Base-by-base conservation (phyloP, 129 eudicot species). In the Sambucus nigra region DNA sequence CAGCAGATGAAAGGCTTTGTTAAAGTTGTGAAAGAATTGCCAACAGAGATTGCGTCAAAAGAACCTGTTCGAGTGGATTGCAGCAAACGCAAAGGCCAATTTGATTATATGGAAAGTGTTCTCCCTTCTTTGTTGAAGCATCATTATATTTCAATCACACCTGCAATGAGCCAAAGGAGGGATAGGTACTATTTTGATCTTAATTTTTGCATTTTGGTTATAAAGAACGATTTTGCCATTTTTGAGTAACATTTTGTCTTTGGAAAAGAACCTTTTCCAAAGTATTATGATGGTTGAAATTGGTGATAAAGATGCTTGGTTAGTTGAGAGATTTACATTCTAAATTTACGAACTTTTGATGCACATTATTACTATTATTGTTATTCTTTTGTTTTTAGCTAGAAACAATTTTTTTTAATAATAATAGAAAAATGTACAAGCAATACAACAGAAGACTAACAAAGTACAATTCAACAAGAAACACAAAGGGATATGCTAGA, bases 161-260 rank as follows among this genome's bases (percentile, higher is more conserved):
- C 99, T 42, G 95, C 95, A 35, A 86, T 91, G 95, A 91, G 95
- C 75, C 99, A 91, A 71, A 73, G 99, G 40, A 82, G 99, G 47
- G 99, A 91, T 60, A 86, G 99, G 99, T 91, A 85, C 32, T 17
- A 26, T 57, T 12, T 31, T 57, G 7, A 9, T 33, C 55, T 46
- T 18, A 21, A 52, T 35, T 9, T 35, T 9, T 46, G 32, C 27
- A 46, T 19, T 56, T 44, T 58, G 24, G 59, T 53, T 32, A 51
- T 32, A 46, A 22, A 24, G 8, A 38, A 33, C 20, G 18, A 14
- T 33, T 53, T 38, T n/a, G n/a, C n/a, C n/a, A n/a, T n/a, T n/a
- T n/a, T n/a, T n/a, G n/a, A n/a, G n/a, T n/a, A n/a, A 24, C 19
- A 4, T 19, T 60, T 48, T 48, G 29, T 13, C 1, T 21, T 33